These are phyloP conservation scores for Selaginella tamariscina DNA, from an alignment of 75 land plant genomes.

Conservation along the genomic window DNA sequence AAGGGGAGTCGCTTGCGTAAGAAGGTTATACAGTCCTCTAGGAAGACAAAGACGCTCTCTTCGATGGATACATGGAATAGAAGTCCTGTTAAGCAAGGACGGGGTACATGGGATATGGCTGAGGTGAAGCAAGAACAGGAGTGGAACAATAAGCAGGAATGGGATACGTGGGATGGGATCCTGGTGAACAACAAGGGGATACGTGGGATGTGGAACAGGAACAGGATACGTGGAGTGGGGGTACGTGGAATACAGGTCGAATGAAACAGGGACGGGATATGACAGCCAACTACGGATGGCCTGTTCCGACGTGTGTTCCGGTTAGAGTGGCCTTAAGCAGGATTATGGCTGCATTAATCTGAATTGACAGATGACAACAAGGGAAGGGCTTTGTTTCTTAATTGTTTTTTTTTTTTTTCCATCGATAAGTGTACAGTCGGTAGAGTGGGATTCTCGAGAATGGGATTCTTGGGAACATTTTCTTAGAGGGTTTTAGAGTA, in stretches of 20 bases:
- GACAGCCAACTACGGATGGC: too few relatives aligned
- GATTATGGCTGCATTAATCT: background rate
- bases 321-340: background rate
- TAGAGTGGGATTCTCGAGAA: too few relatives aligned
- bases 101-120: background rate
- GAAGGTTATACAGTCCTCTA: background rate
- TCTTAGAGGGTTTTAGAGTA: too few relatives aligned
- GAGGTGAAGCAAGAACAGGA: background rate
- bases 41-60: background rate
- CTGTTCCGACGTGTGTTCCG: background rate
- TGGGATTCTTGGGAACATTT: too few relatives aligned
- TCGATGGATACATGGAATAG: background rate
- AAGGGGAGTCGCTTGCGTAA: background rate
- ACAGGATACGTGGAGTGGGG: too few relatives aligned
- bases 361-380: too few relatives aligned
- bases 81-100: background rate
- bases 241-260: too few relatives aligned
- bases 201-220: background rate
- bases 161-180: background rate
- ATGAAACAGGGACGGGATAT: too few relatives aligned
- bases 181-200: too few relatives aligned
- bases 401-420: too few relatives aligned
- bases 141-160: background rate
- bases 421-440: too few relatives aligned
- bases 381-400: too few relatives aligned